Evolutionary conservation across 2,329 filamentous ascomycete species (phyloP).

Genomic region (Aspergillus novoparasiticus): DNA sequence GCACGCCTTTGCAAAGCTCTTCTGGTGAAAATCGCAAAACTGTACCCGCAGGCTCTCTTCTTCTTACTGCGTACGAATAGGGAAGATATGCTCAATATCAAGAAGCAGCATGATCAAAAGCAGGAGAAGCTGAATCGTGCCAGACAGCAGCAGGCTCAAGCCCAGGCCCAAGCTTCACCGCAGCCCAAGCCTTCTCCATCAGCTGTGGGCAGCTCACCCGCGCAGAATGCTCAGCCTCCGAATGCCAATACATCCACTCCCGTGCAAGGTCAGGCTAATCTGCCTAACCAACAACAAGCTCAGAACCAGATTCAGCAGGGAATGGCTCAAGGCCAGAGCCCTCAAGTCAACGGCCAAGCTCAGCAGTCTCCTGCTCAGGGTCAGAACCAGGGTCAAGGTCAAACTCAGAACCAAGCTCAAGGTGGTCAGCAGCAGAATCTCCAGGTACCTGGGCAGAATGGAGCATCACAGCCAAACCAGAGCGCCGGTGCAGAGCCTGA

Average conservation of each 20-base stretch:
- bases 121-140: constrained; percentile 62
- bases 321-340: constrained; percentile 19
- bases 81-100: constrained; percentile 90
- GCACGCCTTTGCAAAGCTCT: constrained; percentile 83
- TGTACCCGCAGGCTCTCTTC: constrained; percentile 93
- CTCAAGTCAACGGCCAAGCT: constrained; percentile 18
- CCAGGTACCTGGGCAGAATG: constrained; percentile 34
- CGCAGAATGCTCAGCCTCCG: constrained; percentile 52
- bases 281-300: constrained; percentile 27
- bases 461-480: constrained; percentile 27
- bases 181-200: constrained; percentile 44
- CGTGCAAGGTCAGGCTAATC: constrained; percentile 29
- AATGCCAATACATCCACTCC: constrained; percentile 40
- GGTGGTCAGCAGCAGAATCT: constrained; percentile 27
- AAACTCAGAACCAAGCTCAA: constrained; percentile 26
- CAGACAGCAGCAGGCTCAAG: constrained; percentile 67
- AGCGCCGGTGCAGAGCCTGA: constrained; percentile 31
- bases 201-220: constrained; percentile 44
- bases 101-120: constrained; percentile 76
- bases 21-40: constrained; percentile 89
- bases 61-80: constrained; percentile 91
- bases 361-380: constrained; percentile 14
- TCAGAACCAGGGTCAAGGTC: constrained; percentile 23
- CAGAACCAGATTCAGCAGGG: constrained; percentile 27
- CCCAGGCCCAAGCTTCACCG: constrained; percentile 46